A percentile compares a stretch with the other conserved stretches of the same genome.
Conservation (phyloP, 495 filamentous ascomycete genomes). For the Penicillium macrosclerotiorum region DNA sequence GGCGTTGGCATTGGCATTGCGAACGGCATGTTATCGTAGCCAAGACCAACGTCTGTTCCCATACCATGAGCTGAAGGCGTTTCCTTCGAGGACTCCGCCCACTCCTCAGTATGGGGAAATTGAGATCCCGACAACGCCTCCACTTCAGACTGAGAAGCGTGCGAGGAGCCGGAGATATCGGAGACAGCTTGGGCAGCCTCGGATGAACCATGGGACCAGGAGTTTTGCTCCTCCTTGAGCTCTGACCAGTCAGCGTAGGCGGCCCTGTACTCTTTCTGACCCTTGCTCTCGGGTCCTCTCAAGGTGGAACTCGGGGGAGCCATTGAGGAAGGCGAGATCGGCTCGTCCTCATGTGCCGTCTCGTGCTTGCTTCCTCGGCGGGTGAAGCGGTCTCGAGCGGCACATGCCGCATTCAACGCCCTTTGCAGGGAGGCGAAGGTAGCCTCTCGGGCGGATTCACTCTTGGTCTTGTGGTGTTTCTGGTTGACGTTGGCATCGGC, state of each 20-base stretch:
- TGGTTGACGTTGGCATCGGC: slow-evolving; percentile 14
- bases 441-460: slow-evolving; percentile 42
- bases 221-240: slow-evolving; percentile 26
- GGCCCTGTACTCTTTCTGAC: slow-evolving; percentile 16
- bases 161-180: slow-evolving; percentile 17
- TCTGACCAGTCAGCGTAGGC: slow-evolving; percentile 36
- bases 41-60: slow-evolving; percentile 23
- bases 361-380: slow-evolving; percentile 21
- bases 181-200: slow-evolving; percentile 27
- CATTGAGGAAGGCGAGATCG: slow-evolving; percentile 36
- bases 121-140: slow-evolving; percentile 18
- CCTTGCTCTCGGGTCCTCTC: slow-evolving; percentile 11
- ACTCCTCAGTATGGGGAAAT: slow-evolving; percentile 27
- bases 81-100: slow-evolving; percentile 26
- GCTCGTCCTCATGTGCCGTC: slow-evolving; percentile 14
- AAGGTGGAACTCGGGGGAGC: slow-evolving; percentile 20
- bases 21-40: slow-evolving; percentile 36
- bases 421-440: slow-evolving; percentile 47
- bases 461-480: slow-evolving; percentile 43
- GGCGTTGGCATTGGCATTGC: slow-evolving; percentile 30
- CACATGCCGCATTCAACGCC: slow-evolving; percentile 44
- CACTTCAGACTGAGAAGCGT: slow-evolving; percentile 15
- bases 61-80: slow-evolving; percentile 20
- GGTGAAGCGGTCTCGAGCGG: slow-evolving; percentile 37
- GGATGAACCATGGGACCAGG: slow-evolving; percentile 35